Base-by-base conservation (phyloP, 441 rosid genomes). In the Croton setiger region DNA sequence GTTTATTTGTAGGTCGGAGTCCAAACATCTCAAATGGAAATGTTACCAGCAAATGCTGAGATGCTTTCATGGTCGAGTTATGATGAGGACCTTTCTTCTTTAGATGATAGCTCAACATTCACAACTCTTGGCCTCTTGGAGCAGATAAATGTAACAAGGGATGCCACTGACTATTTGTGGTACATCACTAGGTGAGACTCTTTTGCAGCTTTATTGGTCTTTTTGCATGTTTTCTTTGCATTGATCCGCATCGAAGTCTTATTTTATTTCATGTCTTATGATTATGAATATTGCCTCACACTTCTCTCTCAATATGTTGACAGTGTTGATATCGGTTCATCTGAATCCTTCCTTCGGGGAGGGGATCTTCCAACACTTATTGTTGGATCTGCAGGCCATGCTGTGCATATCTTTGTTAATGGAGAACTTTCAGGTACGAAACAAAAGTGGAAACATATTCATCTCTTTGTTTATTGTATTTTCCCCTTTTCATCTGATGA, bases 61-160 rank as follows among this genome's bases (percentile, higher is more conserved):
- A 82, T 75, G 74, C 82, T 95, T 68, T 80, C 86, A 39, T 95
- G 98, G 98, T 86, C 88, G 79, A 89, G 93, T 82, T 90, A 88
- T 48, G 74, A 86, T 72, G 99, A 95, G 81, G 99, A 95, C 70
- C 57, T 82, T 72, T 78, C 89, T 76, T 81, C 96, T 60, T 70
- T 87, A 27, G 92, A 89, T 59, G 93, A 89, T 65, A 81, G 95
- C 76, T 84, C 88, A 44, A 81, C 98, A 55, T 83, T 95, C 81
- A 86, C 93, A 10, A 66, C 87, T 70, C 41, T 65, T 2, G 98
- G 98, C 47, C 96, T 95, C 77, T 80, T 90, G 82, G 97, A 95
- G 86, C 99, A 95, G 82, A 87, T 95, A 70, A 95, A 91, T 82
- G 98, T 91, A 63, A 95, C 99, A 0, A 87, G 91, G 79, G 98